Evolutionary conservation across 306 rosid species (phyloP).

Genomic region (Acacia confusa): DNA sequence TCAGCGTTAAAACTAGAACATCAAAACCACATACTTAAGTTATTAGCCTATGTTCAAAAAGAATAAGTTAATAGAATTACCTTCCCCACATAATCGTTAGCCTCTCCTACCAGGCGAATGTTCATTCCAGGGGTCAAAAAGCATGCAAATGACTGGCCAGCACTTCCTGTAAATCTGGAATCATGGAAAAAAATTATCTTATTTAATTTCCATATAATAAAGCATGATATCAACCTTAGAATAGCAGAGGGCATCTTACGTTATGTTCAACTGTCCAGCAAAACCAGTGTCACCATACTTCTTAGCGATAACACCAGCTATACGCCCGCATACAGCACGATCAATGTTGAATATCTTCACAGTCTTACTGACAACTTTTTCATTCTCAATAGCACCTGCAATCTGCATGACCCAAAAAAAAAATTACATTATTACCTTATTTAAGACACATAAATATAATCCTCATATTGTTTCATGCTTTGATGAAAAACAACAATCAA

Average conservation of each 20-base stretch:
- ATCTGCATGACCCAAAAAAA: slow-evolving; percentile 50
- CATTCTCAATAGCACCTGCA: slow-evolving; percentile 84
- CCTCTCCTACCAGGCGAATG: slow-evolving; percentile 90
- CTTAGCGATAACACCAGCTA: slow-evolving; percentile 89
- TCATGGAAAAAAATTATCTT: slow-evolving; percentile 1
- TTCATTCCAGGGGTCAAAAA: slow-evolving; percentile 99
- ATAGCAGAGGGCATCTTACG: slow-evolving; percentile 55
- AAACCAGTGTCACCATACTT: slow-evolving; percentile 97
- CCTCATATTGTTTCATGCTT: slow-evolving; percentile 5
- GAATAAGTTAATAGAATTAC: slow-evolving; percentile 35
- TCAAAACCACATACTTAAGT: slow-evolving; percentile 11
- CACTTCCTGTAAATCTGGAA: slow-evolving; percentile 92
- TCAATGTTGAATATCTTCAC: slow-evolving; percentile 74
- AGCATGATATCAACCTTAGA: neutral
- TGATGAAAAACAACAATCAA: neutral
- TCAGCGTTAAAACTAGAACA: neutral
- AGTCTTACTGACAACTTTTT: slow-evolving; percentile 71
- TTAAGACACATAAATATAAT: neutral
- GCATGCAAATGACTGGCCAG: slow-evolving; percentile 97
- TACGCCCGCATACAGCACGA: slow-evolving; percentile 92
- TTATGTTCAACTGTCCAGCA: slow-evolving; percentile 92
- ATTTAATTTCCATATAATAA: neutral
- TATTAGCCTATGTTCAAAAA: neutral
- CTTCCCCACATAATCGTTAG: slow-evolving; percentile 99
- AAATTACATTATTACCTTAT: neutral